These are phyloP conservation scores for Emiliania huxleyi DNA, from an alignment of 78 protist species.

Conservation along the genomic window DNA sequence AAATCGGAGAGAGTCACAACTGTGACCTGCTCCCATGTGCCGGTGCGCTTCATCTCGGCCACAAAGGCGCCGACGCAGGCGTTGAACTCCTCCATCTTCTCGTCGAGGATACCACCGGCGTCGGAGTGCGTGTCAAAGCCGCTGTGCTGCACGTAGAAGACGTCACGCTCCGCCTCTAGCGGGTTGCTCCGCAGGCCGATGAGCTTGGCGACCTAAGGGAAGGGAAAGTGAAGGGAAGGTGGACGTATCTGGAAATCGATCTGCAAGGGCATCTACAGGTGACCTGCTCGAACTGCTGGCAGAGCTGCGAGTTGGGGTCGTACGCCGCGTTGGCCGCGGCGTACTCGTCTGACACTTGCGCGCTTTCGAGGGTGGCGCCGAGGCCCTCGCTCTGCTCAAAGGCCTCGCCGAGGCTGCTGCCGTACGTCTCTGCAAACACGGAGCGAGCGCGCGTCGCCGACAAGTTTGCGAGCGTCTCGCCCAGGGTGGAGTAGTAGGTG, in stretches of 20 bases:
- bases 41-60: background rate
- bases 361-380: background rate
- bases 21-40: background rate
- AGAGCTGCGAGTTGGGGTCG: background rate
- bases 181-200: background rate
- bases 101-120: background rate
- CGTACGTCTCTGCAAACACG: background rate
- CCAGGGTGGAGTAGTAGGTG: no score
- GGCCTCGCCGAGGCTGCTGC: background rate
- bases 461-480: no score
- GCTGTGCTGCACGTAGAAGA: background rate
- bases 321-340: background rate
- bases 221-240: no score
- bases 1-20: background rate
- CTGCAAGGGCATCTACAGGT: no score
- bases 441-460: background rate
- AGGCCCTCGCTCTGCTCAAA: background rate
- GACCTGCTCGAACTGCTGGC: no score
- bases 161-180: background rate
- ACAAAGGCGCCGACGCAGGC: background rate
- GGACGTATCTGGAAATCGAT: no score
- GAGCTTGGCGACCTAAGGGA: background rate
- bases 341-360: background rate
- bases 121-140: constrained; percentile 12
- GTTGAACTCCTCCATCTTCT: background rate